Evolutionary conservation across 2,329 filamentous ascomycete genomes (phyloP), one percentile per base, ranked within the genome.

Genomic region (Colletotrichum scovillei): DNA sequence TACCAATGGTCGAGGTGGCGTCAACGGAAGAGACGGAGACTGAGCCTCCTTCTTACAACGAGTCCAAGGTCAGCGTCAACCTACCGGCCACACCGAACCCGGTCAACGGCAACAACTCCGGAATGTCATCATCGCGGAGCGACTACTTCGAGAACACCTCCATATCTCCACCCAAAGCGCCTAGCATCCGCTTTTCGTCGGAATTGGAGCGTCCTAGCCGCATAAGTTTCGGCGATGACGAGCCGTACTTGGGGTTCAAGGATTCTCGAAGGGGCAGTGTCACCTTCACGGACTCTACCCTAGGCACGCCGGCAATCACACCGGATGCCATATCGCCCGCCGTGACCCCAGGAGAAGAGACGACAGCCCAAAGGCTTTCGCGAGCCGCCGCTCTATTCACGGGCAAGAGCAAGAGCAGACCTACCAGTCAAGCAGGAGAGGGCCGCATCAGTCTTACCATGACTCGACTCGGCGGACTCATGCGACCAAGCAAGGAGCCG

Each of bases 1-100:
- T 97, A 35, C 95, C 96, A 0, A 95, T 97, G 78, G 90, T 94
- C 35, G 93, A 95, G 69, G 89, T 93, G 8, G 85, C 86, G 1
- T 87, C 88, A 5, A 84, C 85, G 0, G 86, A 87, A 7, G 83
- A 83, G 57, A 86, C 83, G 1, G 84, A 86, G 38, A 81, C 82
- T 2, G 86, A 87, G 42, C 91, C 90, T 3, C 91, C 91, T 1
- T 90, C 90, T 1, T 92, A 92, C 76, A 84, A 87, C 60, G 87
- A 89, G 66, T 86, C 86, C 9, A 85, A 85, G 14, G 78, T 83
- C 16, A 86, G 85, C 65, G 74, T 86, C 28, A 82, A 84, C 38
- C 73, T 63, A 74, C 76, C 75, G 72, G 74, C 76, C 4, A 79
- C 78, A 2, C 78, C 79, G 16, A 81, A 77, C 49, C 77, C 79